Evolutionary conservation across 2,329 filamentous ascomycete genomes (phyloP).

Genomic region (Torrubiella hemipterigena): DNA sequence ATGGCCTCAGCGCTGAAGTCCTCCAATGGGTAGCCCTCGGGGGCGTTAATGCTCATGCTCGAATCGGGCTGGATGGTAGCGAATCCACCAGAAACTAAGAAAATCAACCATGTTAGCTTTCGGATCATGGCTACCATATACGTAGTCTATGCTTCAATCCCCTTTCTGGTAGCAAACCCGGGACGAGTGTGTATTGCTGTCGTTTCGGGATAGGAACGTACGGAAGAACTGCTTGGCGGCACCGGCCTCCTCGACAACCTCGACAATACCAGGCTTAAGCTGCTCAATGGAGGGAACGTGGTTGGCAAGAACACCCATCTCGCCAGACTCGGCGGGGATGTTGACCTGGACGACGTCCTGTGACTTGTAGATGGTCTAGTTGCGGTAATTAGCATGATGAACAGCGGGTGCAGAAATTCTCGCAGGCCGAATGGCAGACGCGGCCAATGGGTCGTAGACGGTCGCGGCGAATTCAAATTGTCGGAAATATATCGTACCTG

Average conservation of each 20-base stretch:
- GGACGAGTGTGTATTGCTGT: not conserved
- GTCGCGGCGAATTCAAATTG: constrained; percentile 6
- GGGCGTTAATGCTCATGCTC: constrained; percentile 91
- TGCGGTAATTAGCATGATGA: constrained; percentile 41
- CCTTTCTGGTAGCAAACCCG: too few species aligned
- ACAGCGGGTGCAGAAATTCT: constrained; percentile 5
- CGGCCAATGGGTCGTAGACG: constrained; percentile 8
- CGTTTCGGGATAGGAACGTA: constrained; percentile 35
- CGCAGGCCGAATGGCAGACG: constrained; percentile 1
- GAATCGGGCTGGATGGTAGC: constrained; percentile 95
- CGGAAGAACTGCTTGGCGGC: constrained; percentile 95
- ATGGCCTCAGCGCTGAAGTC: constrained; percentile 92
- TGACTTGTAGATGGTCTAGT: constrained; percentile 57
- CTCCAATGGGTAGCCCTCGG: constrained; percentile 88
- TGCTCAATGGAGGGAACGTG: constrained; percentile 99
- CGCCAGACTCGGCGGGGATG: constrained; percentile 92
- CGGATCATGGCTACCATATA: not conserved
- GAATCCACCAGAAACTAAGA: constrained; percentile 84
- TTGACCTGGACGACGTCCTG: constrained; percentile 86
- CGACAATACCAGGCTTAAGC: constrained; percentile 89
- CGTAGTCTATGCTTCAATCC: too few species aligned
- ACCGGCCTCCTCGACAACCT: constrained; percentile 88
- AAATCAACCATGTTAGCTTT: constrained; percentile 4
- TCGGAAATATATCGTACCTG: constrained; percentile 57
- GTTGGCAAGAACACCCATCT: constrained; percentile 99